Percentiles rank a stretch among this genome's conserved stretches.
phyloP scores from a whole-genome alignment of 2,329 filamentous ascomycete species.

The Rhinocladiella similis region DNA sequence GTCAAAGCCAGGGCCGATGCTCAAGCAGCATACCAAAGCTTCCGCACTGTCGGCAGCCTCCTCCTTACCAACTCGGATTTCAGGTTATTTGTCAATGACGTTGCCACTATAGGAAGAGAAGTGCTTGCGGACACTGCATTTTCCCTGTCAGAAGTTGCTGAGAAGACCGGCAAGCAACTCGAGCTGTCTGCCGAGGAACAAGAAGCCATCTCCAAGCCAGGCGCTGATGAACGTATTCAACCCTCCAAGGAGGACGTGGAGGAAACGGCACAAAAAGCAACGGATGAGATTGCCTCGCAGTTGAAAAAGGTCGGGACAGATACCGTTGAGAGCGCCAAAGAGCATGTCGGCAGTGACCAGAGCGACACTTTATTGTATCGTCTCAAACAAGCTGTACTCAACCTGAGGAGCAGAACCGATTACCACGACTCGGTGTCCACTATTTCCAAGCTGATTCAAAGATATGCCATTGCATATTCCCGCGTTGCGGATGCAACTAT shows the following conservation, averaged over 20 bases:
- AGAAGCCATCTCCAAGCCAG: slow-evolving; percentile 51
- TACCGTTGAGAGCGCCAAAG: slow-evolving; percentile 68
- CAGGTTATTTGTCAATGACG: slow-evolving; percentile 77
- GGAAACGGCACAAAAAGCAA: slow-evolving; percentile 57
- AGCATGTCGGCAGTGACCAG: slow-evolving; percentile 72
- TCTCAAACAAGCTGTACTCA: slow-evolving; percentile 72
- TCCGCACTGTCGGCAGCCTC: slow-evolving; percentile 80
- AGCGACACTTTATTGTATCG: slow-evolving; percentile 71
- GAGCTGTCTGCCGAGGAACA: slow-evolving; percentile 66
- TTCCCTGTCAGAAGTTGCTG: slow-evolving; percentile 72
- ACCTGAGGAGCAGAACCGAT: slow-evolving; percentile 73
- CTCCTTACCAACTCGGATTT: slow-evolving; percentile 89
- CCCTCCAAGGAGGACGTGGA: slow-evolving; percentile 65
- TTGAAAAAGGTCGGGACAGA: slow-evolving; percentile 49
- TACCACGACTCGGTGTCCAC: slow-evolving; percentile 86
- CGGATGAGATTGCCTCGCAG: slow-evolving; percentile 39
- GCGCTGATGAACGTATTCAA: slow-evolving; percentile 45
- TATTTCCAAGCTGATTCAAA: slow-evolving; percentile 70
- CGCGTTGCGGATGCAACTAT: slow-evolving; percentile 68
- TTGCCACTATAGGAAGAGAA: slow-evolving; percentile 75
- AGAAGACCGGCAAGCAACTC: slow-evolving; percentile 70
- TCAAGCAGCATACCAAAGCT: slow-evolving; percentile 73
- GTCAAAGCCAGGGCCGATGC: slow-evolving; percentile 70
- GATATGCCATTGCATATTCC: slow-evolving; percentile 77
- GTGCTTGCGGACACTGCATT: slow-evolving; percentile 86